Evolutionary conservation across 768 basidiomycete genomes (phyloP), one percentile per base, ranked within the genome.

Genomic region (Russula virescens): DNA sequence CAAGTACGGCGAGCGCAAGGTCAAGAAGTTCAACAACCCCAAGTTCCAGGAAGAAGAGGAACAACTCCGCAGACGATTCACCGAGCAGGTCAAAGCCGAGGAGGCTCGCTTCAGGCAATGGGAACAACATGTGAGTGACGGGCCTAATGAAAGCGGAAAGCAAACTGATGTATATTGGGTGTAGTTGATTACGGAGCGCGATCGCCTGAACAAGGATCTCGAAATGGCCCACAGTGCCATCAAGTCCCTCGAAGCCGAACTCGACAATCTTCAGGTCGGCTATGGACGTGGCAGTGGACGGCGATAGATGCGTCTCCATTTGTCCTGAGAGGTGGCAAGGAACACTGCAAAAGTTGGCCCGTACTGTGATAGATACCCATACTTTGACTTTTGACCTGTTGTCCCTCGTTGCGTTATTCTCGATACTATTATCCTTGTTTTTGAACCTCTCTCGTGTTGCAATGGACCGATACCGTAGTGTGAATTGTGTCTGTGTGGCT

Each of bases 21-120:
- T 95, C 71, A 95, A 93, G 84, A 98, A 98, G 79, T 81, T 92
- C 68, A 95, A 99, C 78, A 99, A 98, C 76, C 96, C 97, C 69
- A 98, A 98, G 77, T 99, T 96, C 87, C 95, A 95, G 80, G 97
- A 98, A 75, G 97, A 99, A 78, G 96, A 99, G 75, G 97, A 99
- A 76, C 82, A 87, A 62, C 84, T 98, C 65, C 83, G 96, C 72
- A 98, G 95, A 81, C 86, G 94, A 65, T 99, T 99, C 78, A 99
- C 97, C 34, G 97, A 99, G 76, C 97, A 99, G 79, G 97, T 99
- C 83, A 99, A 99, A 81, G 81, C 92, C 61, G 97, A 99, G 79
- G 97, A 99, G 73, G 83, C 91, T 14, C 82, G 97, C 64, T 99
- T 99, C 83, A 86, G 97, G 74, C 94, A 98, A 69, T 99, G 97